Percentiles rank a stretch among this genome's conserved stretches.
Conservation (phyloP, 148 eudicot genomes). For the Amaranthus hypochondriacus region DNA sequence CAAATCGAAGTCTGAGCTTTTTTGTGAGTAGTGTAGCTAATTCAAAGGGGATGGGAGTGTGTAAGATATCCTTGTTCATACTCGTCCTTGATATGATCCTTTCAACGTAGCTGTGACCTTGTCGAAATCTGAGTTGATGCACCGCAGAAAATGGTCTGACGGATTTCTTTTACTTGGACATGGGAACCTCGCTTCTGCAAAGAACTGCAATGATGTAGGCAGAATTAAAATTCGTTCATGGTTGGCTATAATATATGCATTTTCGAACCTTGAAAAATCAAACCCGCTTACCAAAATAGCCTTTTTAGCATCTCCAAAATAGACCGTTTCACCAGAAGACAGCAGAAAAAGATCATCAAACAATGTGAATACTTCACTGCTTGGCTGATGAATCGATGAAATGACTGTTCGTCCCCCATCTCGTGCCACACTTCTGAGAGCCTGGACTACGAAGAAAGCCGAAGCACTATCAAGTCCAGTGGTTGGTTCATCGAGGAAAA, state of each 20-base stretch:
- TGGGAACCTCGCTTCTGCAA: conserved; percentile 79
- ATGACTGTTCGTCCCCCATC: conserved; percentile 60
- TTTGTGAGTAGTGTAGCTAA: too few species aligned
- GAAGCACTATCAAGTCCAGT: conserved; percentile 88
- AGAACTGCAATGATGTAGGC: conserved; percentile 46
- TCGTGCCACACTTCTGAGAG: conserved; percentile 62
- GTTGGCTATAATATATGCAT: neutral
- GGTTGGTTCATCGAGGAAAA: conserved; percentile 89
- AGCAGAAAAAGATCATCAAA: conserved; percentile 72
- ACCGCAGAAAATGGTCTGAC: conserved; percentile 86
- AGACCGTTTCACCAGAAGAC: conserved; percentile 70
- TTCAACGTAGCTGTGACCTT: conserved; percentile 63
- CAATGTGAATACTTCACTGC: conserved; percentile 78
- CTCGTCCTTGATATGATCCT: conserved; percentile 57
- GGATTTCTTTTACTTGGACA: conserved; percentile 90
- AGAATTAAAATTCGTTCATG: neutral
- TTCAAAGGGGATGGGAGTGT: too few species aligned
- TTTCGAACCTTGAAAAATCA: neutral
- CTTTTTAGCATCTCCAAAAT: conserved; percentile 69
- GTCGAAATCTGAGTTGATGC: conserved; percentile 85
- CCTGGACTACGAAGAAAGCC: conserved; percentile 78
- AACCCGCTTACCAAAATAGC: conserved; percentile 48
- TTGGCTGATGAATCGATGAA: conserved; percentile 84
- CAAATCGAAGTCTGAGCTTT: too few species aligned
- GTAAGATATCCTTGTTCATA: conserved; percentile 24